Conservation (phyloP, 2,329 filamentous ascomycete genomes). For the Fusarium devonianum region DNA sequence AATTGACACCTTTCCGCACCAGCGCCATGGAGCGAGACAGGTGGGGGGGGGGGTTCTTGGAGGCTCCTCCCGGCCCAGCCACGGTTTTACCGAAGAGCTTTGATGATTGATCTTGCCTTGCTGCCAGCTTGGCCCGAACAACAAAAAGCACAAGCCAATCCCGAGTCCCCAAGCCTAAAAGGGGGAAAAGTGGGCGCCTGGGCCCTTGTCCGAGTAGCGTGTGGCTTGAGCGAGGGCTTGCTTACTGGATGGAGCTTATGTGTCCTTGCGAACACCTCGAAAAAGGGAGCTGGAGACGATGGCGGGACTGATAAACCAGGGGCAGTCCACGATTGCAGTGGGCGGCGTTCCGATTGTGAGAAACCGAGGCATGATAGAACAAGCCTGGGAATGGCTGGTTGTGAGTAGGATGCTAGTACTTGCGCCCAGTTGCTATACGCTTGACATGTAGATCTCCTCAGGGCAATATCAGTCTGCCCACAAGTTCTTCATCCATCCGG, state of each 20-base stretch:
- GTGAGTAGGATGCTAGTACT: no score
- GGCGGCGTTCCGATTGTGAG: slow-evolving; percentile 27
- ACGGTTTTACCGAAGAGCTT: slow-evolving; percentile 33
- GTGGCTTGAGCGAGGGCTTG: slow-evolving; percentile 27
- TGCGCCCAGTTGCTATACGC: no score
- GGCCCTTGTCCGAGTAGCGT: slow-evolving; percentile 1
- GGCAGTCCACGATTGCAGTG: slow-evolving; percentile 30
- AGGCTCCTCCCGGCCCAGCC: slow-evolving; percentile 26
- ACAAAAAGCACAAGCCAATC: slow-evolving; percentile 29
- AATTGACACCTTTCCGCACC: slow-evolving; percentile 45
- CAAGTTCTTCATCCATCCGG: slow-evolving; percentile 1
- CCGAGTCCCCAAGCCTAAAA: slow-evolving; percentile 23
- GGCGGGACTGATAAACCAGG: slow-evolving; percentile 26
- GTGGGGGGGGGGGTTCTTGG: slow-evolving; percentile 4
- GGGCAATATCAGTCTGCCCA: no score
- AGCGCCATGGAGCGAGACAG: slow-evolving; percentile 1
- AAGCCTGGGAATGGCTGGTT: not conserved
- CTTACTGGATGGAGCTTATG: slow-evolving; percentile 18
- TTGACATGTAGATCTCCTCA: no score
- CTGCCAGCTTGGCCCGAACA: slow-evolving; percentile 28
- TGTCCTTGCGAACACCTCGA: slow-evolving; percentile 32
- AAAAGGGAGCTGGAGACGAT: slow-evolving; percentile 33
- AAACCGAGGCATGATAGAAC: not conserved
- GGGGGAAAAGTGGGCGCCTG: slow-evolving; percentile 29
- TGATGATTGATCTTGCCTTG: slow-evolving; percentile 2